Base-by-base conservation (phyloP, 2,329 filamentous ascomycete species). In the Penicillium sp. region DNA sequence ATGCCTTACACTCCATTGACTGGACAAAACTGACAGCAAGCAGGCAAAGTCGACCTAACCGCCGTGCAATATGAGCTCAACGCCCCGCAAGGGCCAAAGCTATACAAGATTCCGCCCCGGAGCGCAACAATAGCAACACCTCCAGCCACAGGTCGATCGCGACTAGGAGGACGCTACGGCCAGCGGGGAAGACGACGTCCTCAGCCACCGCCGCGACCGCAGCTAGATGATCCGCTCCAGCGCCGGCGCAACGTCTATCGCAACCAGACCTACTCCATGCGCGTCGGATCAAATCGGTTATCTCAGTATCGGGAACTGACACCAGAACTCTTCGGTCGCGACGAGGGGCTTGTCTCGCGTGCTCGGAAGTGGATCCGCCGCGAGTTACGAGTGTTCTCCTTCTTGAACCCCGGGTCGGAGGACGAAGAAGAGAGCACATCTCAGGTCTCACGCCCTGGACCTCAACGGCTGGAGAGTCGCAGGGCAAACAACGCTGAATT, bases 371-470 rank as follows among this genome's bases (percentile, higher is more conserved):
- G 89, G 80, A 81, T 95, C 42, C 81, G 90, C 0, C 81, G 92
- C 36, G 92, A 97, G 65, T 74, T 96, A 3, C 83, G 84, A 46
- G 88, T 95, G 14, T 95, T 96, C 60, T 78, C 80, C 13, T 93
- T 91, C 61, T 75, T 95, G 11, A 72, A 77, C 43, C 75, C 72
- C 2, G 65, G 59, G 8, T 40, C 53, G 4, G 57, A 59, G 11
- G 57, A n/a, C n/a, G n/a, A 60, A 22, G 50, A 48, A 14, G 61
- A 60, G 29, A 50, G 52, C 12, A 42, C 22, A n/a, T 45, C 36
- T 35, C 41, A 49, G 14, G 49, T 59, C 18, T 41, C 61, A 47
- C 59, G 64, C 30, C 51, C 67, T 7, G 67, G 68, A 1, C 57
- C 56, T 10, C 65, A 66, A 46, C 58, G 68, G 42, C 58, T 71